These are phyloP conservation scores for Lodderomyces orthopsilosis DNA, from an alignment of 1,139 yeast species.

Conservation along the genomic window DNA sequence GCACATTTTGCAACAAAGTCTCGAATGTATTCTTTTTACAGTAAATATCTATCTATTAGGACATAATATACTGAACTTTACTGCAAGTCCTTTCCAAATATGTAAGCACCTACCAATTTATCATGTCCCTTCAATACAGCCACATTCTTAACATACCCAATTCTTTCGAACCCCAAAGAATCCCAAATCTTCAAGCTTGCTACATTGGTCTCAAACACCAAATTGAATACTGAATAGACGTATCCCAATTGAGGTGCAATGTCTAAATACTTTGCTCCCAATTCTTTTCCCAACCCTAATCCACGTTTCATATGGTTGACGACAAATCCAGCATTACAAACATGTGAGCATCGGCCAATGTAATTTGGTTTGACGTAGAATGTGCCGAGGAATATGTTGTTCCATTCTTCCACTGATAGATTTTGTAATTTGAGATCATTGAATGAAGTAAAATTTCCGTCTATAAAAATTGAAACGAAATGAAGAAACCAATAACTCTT, in stretches of 20 bases:
- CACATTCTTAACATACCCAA: slow-evolving; percentile 66
- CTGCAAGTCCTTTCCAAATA: slow-evolving; percentile 58
- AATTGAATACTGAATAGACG: slow-evolving; percentile 75
- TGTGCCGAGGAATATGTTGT: slow-evolving; percentile 53
- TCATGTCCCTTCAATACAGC: slow-evolving; percentile 62
- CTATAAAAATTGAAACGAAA: slow-evolving; percentile 45
- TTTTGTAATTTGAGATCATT: slow-evolving; percentile 13
- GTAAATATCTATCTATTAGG: background rate
- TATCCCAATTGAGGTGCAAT: slow-evolving; percentile 75
- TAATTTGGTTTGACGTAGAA: slow-evolving; percentile 80
- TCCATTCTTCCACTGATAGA: slow-evolving; percentile 31
- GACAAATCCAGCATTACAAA: slow-evolving; percentile 76
- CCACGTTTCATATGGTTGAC: slow-evolving; percentile 60
- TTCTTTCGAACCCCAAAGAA: slow-evolving; percentile 64
- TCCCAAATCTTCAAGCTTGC: slow-evolving; percentile 79
- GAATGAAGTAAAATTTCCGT: slow-evolving; percentile 29
- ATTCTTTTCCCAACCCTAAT: slow-evolving; percentile 54
- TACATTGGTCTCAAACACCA: slow-evolving; percentile 69
- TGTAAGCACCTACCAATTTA: slow-evolving; percentile 62
- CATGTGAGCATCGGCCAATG: slow-evolving; percentile 72
- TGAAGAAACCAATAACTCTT: slow-evolving; percentile 41
- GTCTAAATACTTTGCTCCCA: slow-evolving; percentile 58
- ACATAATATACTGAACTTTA: no score
- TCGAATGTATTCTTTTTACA: background rate
- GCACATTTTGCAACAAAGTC: no score